Percentiles rank a stretch among this genome's conserved stretches.
Evolutionary conservation across 2,329 filamentous ascomycete species (phyloP).

Genomic region (Myotisia sp.): DNA sequence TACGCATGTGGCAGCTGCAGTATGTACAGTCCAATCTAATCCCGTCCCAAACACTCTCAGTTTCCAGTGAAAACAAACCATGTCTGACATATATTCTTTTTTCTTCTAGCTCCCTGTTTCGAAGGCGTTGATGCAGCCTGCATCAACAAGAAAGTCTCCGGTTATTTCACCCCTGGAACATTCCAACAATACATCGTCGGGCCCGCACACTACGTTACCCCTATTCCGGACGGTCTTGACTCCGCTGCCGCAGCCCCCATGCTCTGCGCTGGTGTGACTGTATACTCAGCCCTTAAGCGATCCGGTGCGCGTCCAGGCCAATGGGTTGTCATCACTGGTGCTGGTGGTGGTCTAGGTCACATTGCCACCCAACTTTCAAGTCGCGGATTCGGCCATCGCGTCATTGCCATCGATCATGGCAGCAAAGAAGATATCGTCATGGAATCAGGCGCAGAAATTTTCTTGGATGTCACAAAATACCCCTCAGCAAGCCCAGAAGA

Average conservation of each 20-base stretch:
- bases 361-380: constrained; percentile 47
- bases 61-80: background rate
- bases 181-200: constrained; percentile 56
- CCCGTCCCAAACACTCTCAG: background rate
- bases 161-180: constrained; percentile 57
- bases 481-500: constrained; percentile 29
- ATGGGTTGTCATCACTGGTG: constrained; percentile 46
- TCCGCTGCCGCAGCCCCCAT: constrained; percentile 51
- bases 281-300: constrained; percentile 52
- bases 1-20: constrained; percentile 42
- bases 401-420: constrained; percentile 52
- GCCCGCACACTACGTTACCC: constrained; percentile 54
- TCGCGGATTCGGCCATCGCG: constrained; percentile 47
- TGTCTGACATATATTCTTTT: constrained; percentile 4
- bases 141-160: constrained; percentile 44
- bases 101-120: constrained; percentile 34
- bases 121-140: constrained; percentile 43
- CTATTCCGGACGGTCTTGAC: constrained; percentile 48
- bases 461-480: constrained; percentile 46
- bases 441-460: constrained; percentile 50
- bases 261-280: constrained; percentile 53
- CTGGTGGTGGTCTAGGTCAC: constrained; percentile 52
- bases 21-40: constrained; percentile 15
- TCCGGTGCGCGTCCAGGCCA: constrained; percentile 44
- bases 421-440: constrained; percentile 46